Conservation (phyloP, 768 basidiomycete genomes). For the Xerocomellus intermedius region DNA sequence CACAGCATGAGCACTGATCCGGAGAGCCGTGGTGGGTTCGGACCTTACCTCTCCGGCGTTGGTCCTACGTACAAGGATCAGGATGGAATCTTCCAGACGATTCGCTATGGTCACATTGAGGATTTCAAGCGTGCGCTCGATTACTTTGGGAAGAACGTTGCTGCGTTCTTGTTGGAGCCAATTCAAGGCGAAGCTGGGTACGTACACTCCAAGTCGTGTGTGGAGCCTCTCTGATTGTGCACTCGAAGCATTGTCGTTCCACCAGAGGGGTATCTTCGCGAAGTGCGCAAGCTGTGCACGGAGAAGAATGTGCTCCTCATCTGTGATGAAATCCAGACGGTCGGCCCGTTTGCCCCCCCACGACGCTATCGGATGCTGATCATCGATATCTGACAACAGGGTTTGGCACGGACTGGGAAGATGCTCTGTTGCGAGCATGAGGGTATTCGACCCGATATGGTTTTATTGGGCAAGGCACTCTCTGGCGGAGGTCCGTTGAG, state of each 20-base stretch:
- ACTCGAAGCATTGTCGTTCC: constrained; percentile 83
- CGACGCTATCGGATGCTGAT: background rate
- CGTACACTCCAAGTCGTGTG: constrained; percentile 25
- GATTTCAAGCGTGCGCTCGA: constrained; percentile 84
- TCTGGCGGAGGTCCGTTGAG: constrained; percentile 80
- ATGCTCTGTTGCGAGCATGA: constrained; percentile 91
- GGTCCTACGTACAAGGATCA: constrained; percentile 73
- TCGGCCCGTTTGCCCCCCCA: constrained; percentile 30
- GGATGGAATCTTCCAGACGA: constrained; percentile 46
- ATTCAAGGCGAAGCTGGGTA: constrained; percentile 99
- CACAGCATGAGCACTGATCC: constrained; percentile 92
- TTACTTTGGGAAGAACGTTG: constrained; percentile 75
- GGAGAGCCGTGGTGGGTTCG: constrained; percentile 82
- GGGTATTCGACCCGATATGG: constrained; percentile 82
- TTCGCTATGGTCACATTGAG: constrained; percentile 80
- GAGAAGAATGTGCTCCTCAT: constrained; percentile 94
- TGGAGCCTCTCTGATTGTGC: background rate
- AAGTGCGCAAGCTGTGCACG: constrained; percentile 81
- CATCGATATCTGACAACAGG: constrained; percentile 41
- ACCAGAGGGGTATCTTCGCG: constrained; percentile 76
- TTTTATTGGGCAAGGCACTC: constrained; percentile 93
- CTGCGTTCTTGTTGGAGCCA: constrained; percentile 94
- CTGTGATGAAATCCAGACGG: constrained; percentile 98
- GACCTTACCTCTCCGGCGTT: constrained; percentile 83
- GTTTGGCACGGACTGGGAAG: constrained; percentile 90